Percentiles rank a stretch among this genome's conserved stretches.
Evolutionary conservation across 2,329 filamentous ascomycete genomes (phyloP).

Genomic region (Keithomyces neogunnii): DNA sequence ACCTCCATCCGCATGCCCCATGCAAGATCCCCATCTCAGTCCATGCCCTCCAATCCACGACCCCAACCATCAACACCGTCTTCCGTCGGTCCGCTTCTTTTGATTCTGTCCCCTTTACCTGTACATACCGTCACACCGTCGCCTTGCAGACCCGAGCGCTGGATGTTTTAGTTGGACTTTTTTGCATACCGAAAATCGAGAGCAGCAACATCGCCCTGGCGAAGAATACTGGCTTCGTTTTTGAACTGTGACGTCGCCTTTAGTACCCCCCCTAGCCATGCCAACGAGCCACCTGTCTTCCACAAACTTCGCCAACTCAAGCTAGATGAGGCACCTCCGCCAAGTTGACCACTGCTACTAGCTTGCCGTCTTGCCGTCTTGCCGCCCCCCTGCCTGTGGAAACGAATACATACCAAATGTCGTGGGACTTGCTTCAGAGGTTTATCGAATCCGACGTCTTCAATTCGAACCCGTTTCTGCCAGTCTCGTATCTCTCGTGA

Average conservation of each 20-base stretch:
- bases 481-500: constrained; percentile 83
- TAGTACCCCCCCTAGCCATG: constrained; percentile 11
- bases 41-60: constrained; percentile 6
- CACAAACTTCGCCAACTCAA: constrained; percentile 8
- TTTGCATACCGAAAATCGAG: background rate
- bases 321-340: constrained; percentile 14
- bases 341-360: constrained; percentile 7
- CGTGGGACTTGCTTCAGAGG: constrained; percentile 81
- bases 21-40: constrained; percentile 3
- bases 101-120: background rate
- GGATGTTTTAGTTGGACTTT: background rate
- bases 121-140: background rate
- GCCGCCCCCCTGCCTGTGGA: background rate
- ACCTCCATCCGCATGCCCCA: background rate
- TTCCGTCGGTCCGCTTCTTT: background rate
- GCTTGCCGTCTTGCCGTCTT: background rate
- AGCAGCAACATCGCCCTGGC: background rate
- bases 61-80: background rate
- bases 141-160: background rate
- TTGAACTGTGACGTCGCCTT: background rate
- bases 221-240: background rate
- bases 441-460: constrained; percentile 93
- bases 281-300: constrained; percentile 11
- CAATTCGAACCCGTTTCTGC: constrained; percentile 82
- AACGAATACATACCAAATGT: constrained; percentile 40